Conservation (phyloP, 805 yeast species). For the Candida krabiensis region DNA sequence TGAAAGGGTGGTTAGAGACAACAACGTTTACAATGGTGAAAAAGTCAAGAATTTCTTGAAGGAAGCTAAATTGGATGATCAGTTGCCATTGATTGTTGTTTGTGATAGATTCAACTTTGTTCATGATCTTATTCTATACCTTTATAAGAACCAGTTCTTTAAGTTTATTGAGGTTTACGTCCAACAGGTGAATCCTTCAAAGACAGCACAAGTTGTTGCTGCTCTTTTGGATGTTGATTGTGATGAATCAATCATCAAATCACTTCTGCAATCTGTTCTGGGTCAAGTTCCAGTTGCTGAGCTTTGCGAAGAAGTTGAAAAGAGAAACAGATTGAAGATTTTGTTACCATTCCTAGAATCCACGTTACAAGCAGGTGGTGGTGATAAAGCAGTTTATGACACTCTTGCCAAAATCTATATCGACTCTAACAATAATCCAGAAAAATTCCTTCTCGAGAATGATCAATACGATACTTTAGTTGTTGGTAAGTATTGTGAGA, state of each 20-base stretch:
- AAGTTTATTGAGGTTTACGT: constrained; percentile 97
- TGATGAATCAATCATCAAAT: constrained; percentile 84
- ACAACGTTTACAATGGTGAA: constrained; percentile 93
- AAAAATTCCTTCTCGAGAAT: constrained; percentile 91
- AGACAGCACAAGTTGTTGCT: constrained; percentile 95
- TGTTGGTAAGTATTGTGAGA: constrained; percentile 98
- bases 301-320: constrained; percentile 91
- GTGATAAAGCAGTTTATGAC: constrained; percentile 89
- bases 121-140: constrained; percentile 88
- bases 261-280: constrained; percentile 75
- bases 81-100: constrained; percentile 92
- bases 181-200: constrained; percentile 94
- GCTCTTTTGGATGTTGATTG: constrained; percentile 96
- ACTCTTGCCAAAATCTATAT: constrained; percentile 97
- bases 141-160: constrained; percentile 94
- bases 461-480: constrained; percentile 85
- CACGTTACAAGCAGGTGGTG: constrained; percentile 77
- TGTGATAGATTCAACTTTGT: constrained; percentile 91
- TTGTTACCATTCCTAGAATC: constrained; percentile 92
- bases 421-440: constrained; percentile 97
- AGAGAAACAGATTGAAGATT: constrained; percentile 90
- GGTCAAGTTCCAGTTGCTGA: constrained; percentile 94
- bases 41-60: constrained; percentile 96
- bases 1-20: constrained; percentile 93
- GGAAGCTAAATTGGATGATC: constrained; percentile 92